phyloP scores from a whole-genome alignment of 108 stramenopile genomes.

The Cyclotella cryptica region DNA sequence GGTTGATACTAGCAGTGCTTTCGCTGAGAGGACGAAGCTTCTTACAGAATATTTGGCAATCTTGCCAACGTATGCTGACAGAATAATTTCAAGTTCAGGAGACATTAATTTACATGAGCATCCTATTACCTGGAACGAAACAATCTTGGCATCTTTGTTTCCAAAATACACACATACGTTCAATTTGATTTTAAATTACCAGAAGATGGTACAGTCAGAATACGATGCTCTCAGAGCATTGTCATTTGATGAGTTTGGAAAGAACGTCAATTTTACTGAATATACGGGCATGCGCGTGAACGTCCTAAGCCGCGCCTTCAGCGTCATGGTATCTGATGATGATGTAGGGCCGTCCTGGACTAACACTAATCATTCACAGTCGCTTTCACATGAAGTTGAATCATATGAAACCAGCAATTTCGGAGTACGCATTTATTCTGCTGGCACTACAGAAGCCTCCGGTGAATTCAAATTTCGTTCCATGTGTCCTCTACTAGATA shows the following conservation, averaged over 20 bases:
- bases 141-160: constrained; percentile 43
- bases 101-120: constrained; percentile 41
- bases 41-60: constrained; percentile 48
- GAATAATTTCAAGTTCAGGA: constrained; percentile 8
- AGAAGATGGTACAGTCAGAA: constrained; percentile 68
- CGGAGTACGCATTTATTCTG: constrained; percentile 14
- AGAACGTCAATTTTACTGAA: constrained; percentile 51
- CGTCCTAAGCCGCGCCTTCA: constrained; percentile 81
- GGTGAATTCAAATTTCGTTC: constrained; percentile 63
- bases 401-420: constrained; percentile 64
- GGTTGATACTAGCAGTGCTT: constrained; percentile 23
- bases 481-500: constrained; percentile 83
- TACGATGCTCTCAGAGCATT: constrained; percentile 61
- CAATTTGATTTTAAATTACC: constrained; percentile 57
- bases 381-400: constrained; percentile 55
- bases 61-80: constrained; percentile 61
- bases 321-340: constrained; percentile 48
- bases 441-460: constrained; percentile 23
- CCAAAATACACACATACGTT: constrained; percentile 54
- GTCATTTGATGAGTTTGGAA: constrained; percentile 53
- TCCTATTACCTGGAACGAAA: constrained; percentile 58
- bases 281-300: constrained; percentile 71
- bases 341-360: constrained; percentile 45
- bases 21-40: constrained; percentile 17
- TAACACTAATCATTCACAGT: constrained; percentile 22